Conservation (phyloP, 2,329 filamentous ascomycete genomes). For the Fusarium aywerte region DNA sequence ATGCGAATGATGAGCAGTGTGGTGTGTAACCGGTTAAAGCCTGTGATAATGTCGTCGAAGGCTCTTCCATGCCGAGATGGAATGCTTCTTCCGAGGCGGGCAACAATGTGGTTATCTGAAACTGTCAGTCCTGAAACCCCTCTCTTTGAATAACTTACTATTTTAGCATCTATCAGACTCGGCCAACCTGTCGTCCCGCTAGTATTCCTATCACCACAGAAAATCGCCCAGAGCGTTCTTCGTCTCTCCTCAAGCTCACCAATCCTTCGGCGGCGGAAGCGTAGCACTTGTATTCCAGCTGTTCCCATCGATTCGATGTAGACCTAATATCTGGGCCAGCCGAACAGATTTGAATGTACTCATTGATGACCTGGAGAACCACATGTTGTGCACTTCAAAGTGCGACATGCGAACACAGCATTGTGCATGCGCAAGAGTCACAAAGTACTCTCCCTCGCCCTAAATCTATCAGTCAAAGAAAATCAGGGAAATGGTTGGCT, state of each 20-base stretch:
- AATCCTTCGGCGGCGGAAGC: conserved; percentile 77
- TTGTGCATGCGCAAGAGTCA: conserved; percentile 77
- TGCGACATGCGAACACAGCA: conserved; percentile 76
- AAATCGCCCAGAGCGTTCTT: conserved; percentile 83
- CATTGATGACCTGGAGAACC: conserved; percentile 84
- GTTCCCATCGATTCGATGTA: conserved; percentile 76
- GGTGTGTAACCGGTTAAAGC: conserved; percentile 63
- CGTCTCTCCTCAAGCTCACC: conserved; percentile 79
- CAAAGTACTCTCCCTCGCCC: conserved; percentile 43
- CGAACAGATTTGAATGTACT: conserved; percentile 76
- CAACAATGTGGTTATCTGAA: conserved; percentile 75
- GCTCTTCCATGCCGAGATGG: conserved; percentile 68
- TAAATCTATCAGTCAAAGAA: background rate
- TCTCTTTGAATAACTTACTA: conserved; percentile 54
- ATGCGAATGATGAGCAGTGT: conserved; percentile 73
- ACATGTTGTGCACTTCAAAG: conserved; percentile 84
- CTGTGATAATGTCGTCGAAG: conserved; percentile 69
- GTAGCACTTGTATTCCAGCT: conserved; percentile 73
- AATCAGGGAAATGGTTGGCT: fast-evolving
- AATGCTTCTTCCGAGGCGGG: conserved; percentile 81
- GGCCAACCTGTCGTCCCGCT: conserved; percentile 91
- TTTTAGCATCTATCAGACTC: conserved; percentile 76
- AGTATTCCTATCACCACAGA: conserved; percentile 81
- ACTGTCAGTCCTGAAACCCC: fast-evolving
- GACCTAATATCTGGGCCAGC: conserved; percentile 80